Evolutionary conservation across 2,329 filamentous ascomycete genomes (phyloP).

Genomic region (Dryadomyces quercivorus): DNA sequence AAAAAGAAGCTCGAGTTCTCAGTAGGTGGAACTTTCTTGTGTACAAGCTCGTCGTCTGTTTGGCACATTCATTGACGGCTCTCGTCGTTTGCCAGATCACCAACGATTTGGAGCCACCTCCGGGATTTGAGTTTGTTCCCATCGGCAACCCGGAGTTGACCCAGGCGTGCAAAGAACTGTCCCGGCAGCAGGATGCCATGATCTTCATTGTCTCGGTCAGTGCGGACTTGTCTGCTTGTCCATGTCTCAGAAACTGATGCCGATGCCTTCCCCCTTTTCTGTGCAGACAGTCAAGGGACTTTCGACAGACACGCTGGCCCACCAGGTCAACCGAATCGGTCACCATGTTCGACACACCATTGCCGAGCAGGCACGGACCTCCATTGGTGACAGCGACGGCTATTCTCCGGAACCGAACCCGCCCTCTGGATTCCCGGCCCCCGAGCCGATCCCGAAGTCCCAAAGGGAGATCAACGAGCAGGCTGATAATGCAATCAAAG

Average conservation of each 20-base stretch:
- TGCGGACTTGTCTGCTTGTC: not conserved
- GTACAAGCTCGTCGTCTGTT: slow-evolving; percentile 5
- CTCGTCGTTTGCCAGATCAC: slow-evolving; percentile 31
- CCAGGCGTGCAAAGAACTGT: slow-evolving; percentile 50
- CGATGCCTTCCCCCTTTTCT: no score
- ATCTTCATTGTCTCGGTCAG: slow-evolving; percentile 56
- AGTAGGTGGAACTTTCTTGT: slow-evolving; percentile 27
- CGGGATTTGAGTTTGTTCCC: slow-evolving; percentile 51
- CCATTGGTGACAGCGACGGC: slow-evolving; percentile 16
- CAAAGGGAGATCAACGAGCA: slow-evolving; percentile 50
- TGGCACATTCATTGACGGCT: not conserved
- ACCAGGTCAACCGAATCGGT: slow-evolving; percentile 46
- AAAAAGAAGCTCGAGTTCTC: slow-evolving; percentile 52
- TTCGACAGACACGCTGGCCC: slow-evolving; percentile 21
- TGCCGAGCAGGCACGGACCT: slow-evolving; percentile 39
- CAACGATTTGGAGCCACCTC: slow-evolving; percentile 36
- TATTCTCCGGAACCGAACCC: slow-evolving; percentile 5
- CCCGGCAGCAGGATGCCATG: slow-evolving; percentile 48
- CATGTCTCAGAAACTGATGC: no score
- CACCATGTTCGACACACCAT: slow-evolving; percentile 48
- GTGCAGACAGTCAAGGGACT: not conserved
- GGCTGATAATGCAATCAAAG: slow-evolving; percentile 48
- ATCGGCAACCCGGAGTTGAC: slow-evolving; percentile 50
- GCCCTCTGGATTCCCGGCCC: slow-evolving; percentile 13
- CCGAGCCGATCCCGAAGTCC: slow-evolving; percentile 47